Evolutionary conservation across 345 rosid genomes (phyloP).

Genomic region (Arabidopsis suecica): DNA sequence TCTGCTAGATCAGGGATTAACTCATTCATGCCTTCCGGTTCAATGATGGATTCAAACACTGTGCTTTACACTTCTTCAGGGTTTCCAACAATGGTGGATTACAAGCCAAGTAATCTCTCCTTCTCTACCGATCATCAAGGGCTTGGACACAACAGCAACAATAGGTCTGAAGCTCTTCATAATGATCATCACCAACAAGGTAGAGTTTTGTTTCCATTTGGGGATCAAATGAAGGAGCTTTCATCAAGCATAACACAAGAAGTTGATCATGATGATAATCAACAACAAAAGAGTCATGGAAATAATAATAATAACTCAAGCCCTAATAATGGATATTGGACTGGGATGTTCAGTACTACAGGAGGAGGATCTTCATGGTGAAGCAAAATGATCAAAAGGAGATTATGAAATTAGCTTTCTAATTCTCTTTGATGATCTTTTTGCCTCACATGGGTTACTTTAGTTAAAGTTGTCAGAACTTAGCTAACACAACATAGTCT

Average conservation of each 20-base stretch:
- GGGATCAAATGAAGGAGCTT: constrained; percentile 48
- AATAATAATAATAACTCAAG: constrained; percentile 40
- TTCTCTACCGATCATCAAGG: constrained; percentile 39
- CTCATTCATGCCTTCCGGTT: constrained; percentile 43
- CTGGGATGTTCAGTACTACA: constrained; percentile 49
- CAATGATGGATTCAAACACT: constrained; percentile 45
- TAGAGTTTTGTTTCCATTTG: constrained; percentile 46
- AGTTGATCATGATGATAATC: constrained; percentile 46
- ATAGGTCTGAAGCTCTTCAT: constrained; percentile 27
- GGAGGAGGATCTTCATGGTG: constrained; percentile 51
- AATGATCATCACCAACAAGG: constrained; percentile 39
- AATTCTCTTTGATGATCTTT: constrained; percentile 37
- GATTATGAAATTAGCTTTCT: constrained; percentile 44
- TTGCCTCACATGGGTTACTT: constrained; percentile 46
- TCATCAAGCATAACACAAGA: constrained; percentile 47
- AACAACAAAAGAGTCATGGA: constrained; percentile 46
- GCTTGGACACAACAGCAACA: constrained; percentile 31
- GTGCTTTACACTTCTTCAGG: constrained; percentile 46
- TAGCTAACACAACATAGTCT: constrained; percentile 45
- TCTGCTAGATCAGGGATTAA: constrained; percentile 46
- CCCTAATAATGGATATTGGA: constrained; percentile 49
- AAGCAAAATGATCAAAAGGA: constrained; percentile 46
- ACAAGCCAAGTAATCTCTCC: constrained; percentile 40
- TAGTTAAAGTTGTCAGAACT: constrained; percentile 50
- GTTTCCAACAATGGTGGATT: constrained; percentile 48